Evolutionary conservation across 441 rosid species (phyloP), one percentile per base, ranked within the genome.

Genomic region (Capsella rubella): DNA sequence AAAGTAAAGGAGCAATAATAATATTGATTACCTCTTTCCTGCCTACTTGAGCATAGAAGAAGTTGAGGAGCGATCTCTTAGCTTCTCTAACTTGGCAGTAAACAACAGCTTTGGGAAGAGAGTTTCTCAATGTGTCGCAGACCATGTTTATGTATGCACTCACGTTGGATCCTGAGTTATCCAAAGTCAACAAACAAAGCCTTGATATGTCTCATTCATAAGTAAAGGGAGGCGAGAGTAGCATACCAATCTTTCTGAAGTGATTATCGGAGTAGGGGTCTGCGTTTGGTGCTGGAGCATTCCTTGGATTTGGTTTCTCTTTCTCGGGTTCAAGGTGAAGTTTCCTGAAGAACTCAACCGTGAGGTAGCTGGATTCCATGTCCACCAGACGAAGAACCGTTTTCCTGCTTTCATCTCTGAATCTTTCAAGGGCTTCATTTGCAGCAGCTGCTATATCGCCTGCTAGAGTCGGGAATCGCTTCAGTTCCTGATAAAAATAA

Each of bases 41-140:
- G 49, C 99, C 99, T 7, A 95, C 80, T 82, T 93, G 98, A 61
- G 87, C 82, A 50, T 95, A 95, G 83, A 95, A 95, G 75, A 80
- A 73, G 85, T 88, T 91, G 56, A 95, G 91, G 71, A 95, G 86
- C 57, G 90, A 86, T 86, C 93, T 87, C 89, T 90, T 95, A 49
- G 99, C 98, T 79, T 90, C 87, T 73, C 94, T 85, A 37, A 95
- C 98, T 88, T 95, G 99, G 75, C 99, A 95, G 81, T 90, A 85
- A 35, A 95, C 99, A 59, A 91, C 96, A n/a, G 98, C 99, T 80
- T 95, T 95, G 21, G 99, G 99, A 67, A 95, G 87, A 14, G 99
- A 85, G 78, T 87, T 89, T 82, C 80, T 86, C 78, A 93, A 67
- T 32, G 99, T 95, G 71, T 95, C 98, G 27, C 93, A 88, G 25